Evolutionary conservation across 2,329 filamentous ascomycete genomes (phyloP), one percentile per base, ranked within the genome.

Genomic region (Penicillium palitans): DNA sequence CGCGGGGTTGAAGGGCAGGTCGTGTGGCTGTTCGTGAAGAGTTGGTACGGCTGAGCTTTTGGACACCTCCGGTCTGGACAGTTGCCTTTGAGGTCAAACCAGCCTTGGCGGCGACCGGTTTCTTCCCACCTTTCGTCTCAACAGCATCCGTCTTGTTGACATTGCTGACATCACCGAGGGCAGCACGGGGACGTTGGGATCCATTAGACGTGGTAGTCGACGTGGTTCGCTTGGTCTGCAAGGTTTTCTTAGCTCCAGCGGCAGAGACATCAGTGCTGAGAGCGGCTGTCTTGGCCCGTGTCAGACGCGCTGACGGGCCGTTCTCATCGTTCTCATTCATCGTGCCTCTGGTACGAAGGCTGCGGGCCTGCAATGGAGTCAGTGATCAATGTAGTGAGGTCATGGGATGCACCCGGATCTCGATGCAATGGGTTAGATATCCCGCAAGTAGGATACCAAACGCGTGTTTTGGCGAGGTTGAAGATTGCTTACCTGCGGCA

Each of bases 291-390:
- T 98, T 97, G 66, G 95, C 93, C 79, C 95, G 87, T 70, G 95
- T 98, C 74, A 97, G 81, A 79, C 93, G 91, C 79, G 90, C 91
- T 61, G 90, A 87, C 59, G 82, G 79, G 64, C 78, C 84, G 76
- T 96, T 96, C 81, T 97, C 95, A 76, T 97, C 93, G 74, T 97
- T 97, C 82, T 97, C 93, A 77, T 96, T 95, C 66, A 89, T 89
- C 70, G 89, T 84, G 75, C 87, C 84, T 79, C 92, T 89, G 75
- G 87, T 84, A 78, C 89, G 86, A 71, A 87, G 82, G 74, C 85
- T 81, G 78, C 90, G 89, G 81, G 83, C 84, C 89, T 88, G 71
- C 39, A 39, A 44, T 29, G 41, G 24, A 39, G 57, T 64, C 50
- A 63, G 50, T 59, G 46, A 57, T 60, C 17, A 29, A 24, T 54